Evolutionary conservation across 768 basidiomycete species (phyloP), one percentile per base, ranked within the genome.

Genomic region (Leccinum uliginosum): DNA sequence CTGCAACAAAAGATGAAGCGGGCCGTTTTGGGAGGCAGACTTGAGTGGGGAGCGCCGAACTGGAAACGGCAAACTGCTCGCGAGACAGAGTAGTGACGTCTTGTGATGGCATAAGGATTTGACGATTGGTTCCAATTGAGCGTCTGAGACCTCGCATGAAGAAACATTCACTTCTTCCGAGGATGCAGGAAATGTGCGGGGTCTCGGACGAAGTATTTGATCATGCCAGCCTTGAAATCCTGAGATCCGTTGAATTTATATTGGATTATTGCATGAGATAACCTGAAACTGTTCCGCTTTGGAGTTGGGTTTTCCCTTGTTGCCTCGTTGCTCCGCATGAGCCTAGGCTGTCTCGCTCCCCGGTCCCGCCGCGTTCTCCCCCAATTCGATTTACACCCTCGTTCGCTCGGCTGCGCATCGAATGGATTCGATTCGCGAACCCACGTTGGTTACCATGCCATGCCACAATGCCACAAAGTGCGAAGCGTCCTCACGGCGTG

Each of bases 401-500:
- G 3, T 43, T 43, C 40, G 11, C 46, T 47, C 46, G 46, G 46
- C 26, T 47, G 46, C 46, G 26, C 23, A 23, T 14, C 26, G 19
- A 11, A 43, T 19, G n/a, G 40, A 11, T 19, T 49, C 26, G 11
- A 7, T 21, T 38, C 26, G n/a, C 24, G 27, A 29, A n/a, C 40
- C 40, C 26, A 19, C 32, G 43, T 48, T 50, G 61, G 58, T 55
- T 47, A 55, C 51, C 58, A 60, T 40, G 49, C 52, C 40, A 43
- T 43, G 40, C 40, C 40, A 40, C 38, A 40, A 40, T 40, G 38
- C 38, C 38, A 43, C 51, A 61, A 38, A 40, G 59, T 55, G 59
- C 53, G 53, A 32, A 27, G 24, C 38, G 52, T 62, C 53, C 54
- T 56, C 60, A 56, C 30, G 35, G 56, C 56, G 23, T 26, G 46